phyloP scores from a whole-genome alignment of 305 asterid genomes.

The Fraxinus floribunda region DNA sequence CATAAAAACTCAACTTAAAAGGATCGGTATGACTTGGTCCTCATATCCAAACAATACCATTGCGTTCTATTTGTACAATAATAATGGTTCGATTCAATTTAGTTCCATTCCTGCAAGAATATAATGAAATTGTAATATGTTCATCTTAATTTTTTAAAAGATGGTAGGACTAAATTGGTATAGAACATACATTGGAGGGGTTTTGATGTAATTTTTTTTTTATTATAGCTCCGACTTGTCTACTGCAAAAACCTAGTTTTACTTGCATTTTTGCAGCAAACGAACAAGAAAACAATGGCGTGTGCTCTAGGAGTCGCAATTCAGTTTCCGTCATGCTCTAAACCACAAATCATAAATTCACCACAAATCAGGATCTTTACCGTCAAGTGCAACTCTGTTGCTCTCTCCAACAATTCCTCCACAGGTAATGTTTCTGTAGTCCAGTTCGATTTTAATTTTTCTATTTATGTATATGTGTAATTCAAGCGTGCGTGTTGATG shows the following conservation, averaged over 20 bases:
- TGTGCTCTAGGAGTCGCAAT: constrained; percentile 32
- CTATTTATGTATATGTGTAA: background rate
- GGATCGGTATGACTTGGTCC: no score
- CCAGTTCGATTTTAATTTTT: background rate
- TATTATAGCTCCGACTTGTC: background rate
- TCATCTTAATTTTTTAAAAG: background rate
- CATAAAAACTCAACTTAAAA: no score
- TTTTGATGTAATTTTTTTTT: background rate
- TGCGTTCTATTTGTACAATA: no score
- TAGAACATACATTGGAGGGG: background rate
- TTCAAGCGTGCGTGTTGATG: background rate
- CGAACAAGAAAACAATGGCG: constrained; percentile 30
- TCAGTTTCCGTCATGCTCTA: constrained; percentile 26
- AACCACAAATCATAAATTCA: constrained; percentile 16
- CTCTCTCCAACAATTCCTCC: constrained; percentile 34
- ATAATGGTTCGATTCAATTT: no score
- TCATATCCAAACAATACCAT: no score
- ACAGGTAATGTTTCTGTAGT: constrained; percentile 26
- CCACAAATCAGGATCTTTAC: constrained; percentile 35
- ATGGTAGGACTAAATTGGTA: background rate
- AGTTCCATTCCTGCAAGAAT: no score
- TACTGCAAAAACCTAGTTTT: background rate
- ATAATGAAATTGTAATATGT: no score
- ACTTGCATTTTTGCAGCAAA: background rate
- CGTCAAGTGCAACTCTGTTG: constrained; percentile 51